Conservation (phyloP, 441 rosid species). For the Oxalis stricta region DNA sequence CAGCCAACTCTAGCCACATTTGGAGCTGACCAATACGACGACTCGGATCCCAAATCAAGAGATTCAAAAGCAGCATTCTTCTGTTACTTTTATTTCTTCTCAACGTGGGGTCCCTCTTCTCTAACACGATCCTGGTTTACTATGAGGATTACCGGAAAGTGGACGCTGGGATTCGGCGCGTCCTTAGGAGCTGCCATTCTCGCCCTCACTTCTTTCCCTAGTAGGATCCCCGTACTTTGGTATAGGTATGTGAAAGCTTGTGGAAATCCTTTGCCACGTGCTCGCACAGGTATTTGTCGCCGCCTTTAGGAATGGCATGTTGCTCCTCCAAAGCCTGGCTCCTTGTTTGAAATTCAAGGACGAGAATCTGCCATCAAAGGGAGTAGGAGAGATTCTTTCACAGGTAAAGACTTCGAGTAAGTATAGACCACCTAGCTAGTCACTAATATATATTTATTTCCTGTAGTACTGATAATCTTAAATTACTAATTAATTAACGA, state of each 20-base stretch:
- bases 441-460: no score
- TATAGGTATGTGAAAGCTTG: slow-evolving; percentile 46
- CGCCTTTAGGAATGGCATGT: slow-evolving; percentile 36
- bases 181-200: slow-evolving; percentile 49
- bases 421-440: slow-evolving; percentile 5
- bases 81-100: slow-evolving; percentile 79
- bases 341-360: slow-evolving; percentile 61
- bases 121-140: slow-evolving; percentile 73
- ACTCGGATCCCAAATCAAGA: slow-evolving; percentile 20
- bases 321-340: slow-evolving; percentile 19
- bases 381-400: slow-evolving; percentile 77
- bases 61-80: slow-evolving; percentile 50
- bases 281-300: slow-evolving; percentile 75
- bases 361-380: slow-evolving; percentile 75
- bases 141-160: slow-evolving; percentile 61
- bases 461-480: neutral
- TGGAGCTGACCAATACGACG: slow-evolving; percentile 80
- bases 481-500: neutral
- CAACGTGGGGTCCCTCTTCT: slow-evolving; percentile 65
- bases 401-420: slow-evolving; percentile 41
- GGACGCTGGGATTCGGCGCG: slow-evolving; percentile 67
- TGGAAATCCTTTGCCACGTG: slow-evolving; percentile 79
- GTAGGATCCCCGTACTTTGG: slow-evolving; percentile 20
- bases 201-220: slow-evolving; percentile 36
- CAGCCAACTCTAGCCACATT: slow-evolving; percentile 89